Percentiles rank a stretch among this genome's conserved stretches.
Conservation (phyloP, 768 basidiomycete genomes). For the Xerocomellus dryophilus region DNA sequence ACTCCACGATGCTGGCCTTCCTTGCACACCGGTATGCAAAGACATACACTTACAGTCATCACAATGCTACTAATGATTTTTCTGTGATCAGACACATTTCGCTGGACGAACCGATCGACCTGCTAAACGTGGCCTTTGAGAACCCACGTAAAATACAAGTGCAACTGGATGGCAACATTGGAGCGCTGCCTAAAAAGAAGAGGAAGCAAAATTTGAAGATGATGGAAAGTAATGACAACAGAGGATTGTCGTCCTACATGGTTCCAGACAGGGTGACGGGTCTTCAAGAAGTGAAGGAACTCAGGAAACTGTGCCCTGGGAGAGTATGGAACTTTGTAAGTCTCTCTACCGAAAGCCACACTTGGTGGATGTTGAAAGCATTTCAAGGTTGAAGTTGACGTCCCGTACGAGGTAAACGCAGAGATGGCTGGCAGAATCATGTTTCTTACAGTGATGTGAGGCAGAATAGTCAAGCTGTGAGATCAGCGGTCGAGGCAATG, state of each 20-base stretch:
- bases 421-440: not conserved
- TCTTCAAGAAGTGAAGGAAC: constrained; percentile 70
- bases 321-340: constrained; percentile 87
- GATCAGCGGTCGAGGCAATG: constrained; percentile 54
- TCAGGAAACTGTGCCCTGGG: constrained; percentile 70
- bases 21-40: constrained; percentile 66
- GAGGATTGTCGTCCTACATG: constrained; percentile 46
- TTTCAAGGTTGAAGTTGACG: constrained; percentile 77
- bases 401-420: constrained; percentile 65
- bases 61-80: not conserved
- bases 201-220: constrained; percentile 31
- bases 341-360: constrained; percentile 1
- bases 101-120: constrained; percentile 77
- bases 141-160: constrained; percentile 77
- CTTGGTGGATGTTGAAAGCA: not conserved
- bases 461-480: constrained; percentile 66
- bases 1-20: constrained; percentile 80
- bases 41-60: not conserved
- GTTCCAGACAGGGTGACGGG: constrained; percentile 92
- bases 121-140: constrained; percentile 93
- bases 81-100: constrained; percentile 59
- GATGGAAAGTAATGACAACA: constrained; percentile 4
- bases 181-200: constrained; percentile 44
- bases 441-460: constrained; percentile 8
- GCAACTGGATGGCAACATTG: constrained; percentile 45